Percentiles rank a stretch among this genome's conserved stretches.
These are phyloP conservation scores for Fusarium sp. DNA, from an alignment of 2,329 filamentous ascomycete genomes.

Conservation along the genomic window DNA sequence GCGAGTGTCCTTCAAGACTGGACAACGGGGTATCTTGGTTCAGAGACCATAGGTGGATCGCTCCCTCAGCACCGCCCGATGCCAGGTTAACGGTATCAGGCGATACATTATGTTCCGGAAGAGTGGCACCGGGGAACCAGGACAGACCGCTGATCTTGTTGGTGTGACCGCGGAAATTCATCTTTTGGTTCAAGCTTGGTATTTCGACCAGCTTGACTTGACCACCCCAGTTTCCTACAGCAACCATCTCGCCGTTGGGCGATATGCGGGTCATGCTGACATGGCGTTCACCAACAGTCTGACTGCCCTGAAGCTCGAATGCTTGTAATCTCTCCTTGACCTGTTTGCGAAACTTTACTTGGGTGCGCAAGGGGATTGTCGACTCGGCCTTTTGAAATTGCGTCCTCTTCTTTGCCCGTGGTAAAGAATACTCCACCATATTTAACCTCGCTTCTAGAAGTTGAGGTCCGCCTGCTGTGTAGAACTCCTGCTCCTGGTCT, in stretches of 20 bases:
- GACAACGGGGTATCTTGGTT: conserved; percentile 86
- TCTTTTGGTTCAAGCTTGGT: conserved; percentile 82
- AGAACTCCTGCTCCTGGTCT: conserved; percentile 93
- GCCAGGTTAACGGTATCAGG: conserved; percentile 83
- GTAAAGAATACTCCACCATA: conserved; percentile 86
- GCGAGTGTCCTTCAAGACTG: conserved; percentile 84
- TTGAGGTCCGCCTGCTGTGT: conserved; percentile 82
- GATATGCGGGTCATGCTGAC: conserved; percentile 93
- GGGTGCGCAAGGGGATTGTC: conserved; percentile 85
- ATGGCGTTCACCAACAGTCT: conserved; percentile 90
- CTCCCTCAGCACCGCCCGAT: conserved; percentile 88
- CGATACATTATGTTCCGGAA: conserved; percentile 77
- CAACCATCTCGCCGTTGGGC: conserved; percentile 84
- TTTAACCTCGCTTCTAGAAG: conserved; percentile 80
- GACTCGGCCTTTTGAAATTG: conserved; percentile 84
- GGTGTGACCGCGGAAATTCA: conserved; percentile 82
- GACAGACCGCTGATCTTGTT: conserved; percentile 90
- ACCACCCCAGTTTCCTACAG: conserved; percentile 93
- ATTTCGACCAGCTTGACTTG: conserved; percentile 88
- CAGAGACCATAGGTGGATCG: conserved; percentile 91
- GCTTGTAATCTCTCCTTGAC: conserved; percentile 84
- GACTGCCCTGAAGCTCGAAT: conserved; percentile 93
- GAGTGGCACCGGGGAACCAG: conserved; percentile 87
- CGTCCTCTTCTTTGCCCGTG: conserved; percentile 81
- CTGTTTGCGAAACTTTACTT: conserved; percentile 91